Base-by-base conservation (phyloP, 352 stramenopile genomes). In the Aphanomyces stellatus region DNA sequence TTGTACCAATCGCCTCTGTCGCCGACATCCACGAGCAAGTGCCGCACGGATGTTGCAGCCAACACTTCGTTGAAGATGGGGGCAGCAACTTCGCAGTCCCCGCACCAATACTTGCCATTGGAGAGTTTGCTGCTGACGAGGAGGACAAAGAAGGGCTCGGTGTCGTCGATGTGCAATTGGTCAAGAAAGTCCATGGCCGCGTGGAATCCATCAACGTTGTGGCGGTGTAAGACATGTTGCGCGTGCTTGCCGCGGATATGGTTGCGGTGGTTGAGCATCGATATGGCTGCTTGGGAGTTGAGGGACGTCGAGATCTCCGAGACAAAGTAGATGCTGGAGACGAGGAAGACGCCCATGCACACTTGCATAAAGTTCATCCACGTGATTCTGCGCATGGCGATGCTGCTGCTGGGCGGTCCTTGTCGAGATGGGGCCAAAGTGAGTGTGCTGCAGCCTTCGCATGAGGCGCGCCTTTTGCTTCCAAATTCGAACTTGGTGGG, bases 61-160 rank as follows among this genome's bases (percentile, higher is more conserved):
- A 93, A 93, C 10, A 76, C 80, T 51, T 77, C 63, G 34, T 80
- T 69, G 30, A 93, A 72, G 10, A 74, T 75, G 13, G 81, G 71
- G 69, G 88, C 84, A 22, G 80, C 82, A 0, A 71, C 59, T 41
- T 86, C 73, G 48, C 82, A 93, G 68, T 87, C 80, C n/a, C 71
- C 68, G 56, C 84, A 90, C 84, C 84, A 93, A 71, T 93, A 88
- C 17, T 72, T 79, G 49, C 79, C 82, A 46, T 81, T 87, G 33
- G 65, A 75, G 72, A 88, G 73, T n/a, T 15, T 43, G 72, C 87
- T 80, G 67, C 80, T 88, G 79, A 88, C 80, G 63, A 93, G 88
- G 43, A 91, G 64, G 33, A 93, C 71, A 64, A 85, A 93, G 34
- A 90, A 66, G 30, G 80, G 84, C 0, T 82, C 82, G 57, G 85